phyloP scores from a whole-genome alignment of 2,329 filamentous ascomycete species.

The Colletotrichum magnum region DNA sequence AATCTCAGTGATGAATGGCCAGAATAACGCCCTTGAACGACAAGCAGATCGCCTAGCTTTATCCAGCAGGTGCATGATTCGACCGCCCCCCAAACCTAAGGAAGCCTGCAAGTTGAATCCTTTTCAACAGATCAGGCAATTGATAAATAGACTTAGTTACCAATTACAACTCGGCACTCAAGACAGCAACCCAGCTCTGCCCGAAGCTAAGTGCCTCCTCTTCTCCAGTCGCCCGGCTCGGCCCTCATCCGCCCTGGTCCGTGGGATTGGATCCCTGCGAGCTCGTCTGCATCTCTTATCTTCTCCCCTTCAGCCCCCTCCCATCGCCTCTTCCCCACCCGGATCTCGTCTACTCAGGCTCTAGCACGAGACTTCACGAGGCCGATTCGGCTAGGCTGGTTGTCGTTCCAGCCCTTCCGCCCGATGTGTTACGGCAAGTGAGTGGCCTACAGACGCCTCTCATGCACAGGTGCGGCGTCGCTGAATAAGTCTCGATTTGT shows the following conservation, averaged over 20 bases:
- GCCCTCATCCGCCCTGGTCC: background rate
- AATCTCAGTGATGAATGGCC: background rate
- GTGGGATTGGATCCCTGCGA: background rate
- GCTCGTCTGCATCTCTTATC: background rate
- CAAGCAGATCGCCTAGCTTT: slow-evolving; percentile 1
- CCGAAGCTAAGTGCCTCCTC: background rate
- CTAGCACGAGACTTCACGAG: background rate
- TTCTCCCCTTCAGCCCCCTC: background rate
- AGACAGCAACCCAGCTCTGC: background rate
- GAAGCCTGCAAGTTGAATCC: background rate
- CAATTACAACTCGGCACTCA: background rate
- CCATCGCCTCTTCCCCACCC: background rate
- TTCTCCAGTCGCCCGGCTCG: background rate
- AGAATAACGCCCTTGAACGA: background rate
- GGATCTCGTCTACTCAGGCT: background rate
- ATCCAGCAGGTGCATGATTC: slow-evolving; percentile 20
- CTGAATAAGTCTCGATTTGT: background rate
- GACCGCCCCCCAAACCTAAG: background rate
- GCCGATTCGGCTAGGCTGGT: background rate
- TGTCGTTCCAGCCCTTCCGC: background rate
- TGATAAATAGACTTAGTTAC: background rate
- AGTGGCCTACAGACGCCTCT: background rate
- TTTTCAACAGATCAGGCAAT: background rate
- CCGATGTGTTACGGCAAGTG: background rate
- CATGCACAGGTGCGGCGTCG: background rate